Evolutionary conservation across 1,139 yeast genomes (phyloP).

Genomic region (Debaryomyces coudertii): DNA sequence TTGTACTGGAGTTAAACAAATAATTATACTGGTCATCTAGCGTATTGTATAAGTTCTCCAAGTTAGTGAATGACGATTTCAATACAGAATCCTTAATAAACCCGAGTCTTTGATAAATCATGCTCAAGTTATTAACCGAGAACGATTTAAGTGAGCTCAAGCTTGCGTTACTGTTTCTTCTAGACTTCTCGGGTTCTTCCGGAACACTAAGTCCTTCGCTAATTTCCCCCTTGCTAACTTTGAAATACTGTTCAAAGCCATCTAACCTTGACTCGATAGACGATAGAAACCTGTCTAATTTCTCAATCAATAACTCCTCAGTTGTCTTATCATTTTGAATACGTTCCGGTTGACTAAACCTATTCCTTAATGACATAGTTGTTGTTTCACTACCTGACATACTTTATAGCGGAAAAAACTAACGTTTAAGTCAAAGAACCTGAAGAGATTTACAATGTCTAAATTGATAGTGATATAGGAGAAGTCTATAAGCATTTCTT

Average conservation of each 20-base stretch:
- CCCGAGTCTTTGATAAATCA: conserved; percentile 47
- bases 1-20: conserved; percentile 32
- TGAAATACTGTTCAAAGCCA: conserved; percentile 54
- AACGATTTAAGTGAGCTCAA: conserved; percentile 35
- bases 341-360: conserved; percentile 13
- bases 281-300: conserved; percentile 53
- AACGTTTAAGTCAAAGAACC: neutral
- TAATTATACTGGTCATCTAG: conserved; percentile 60
- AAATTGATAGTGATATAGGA: neutral
- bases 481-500: neutral
- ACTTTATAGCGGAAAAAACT: neutral
- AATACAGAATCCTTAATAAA: conserved; percentile 47
- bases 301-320: conserved; percentile 54
- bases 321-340: conserved; percentile 24
- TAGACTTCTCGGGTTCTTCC: conserved; percentile 10
- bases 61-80: conserved; percentile 45
- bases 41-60: conserved; percentile 52
- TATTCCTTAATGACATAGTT: conserved; percentile 16
- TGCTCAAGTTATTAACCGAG: conserved; percentile 38
- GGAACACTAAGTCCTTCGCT: conserved; percentile 11
- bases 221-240: conserved; percentile 28
- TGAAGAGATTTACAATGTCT: neutral
- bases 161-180: conserved; percentile 32
- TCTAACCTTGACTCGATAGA: conserved; percentile 58
- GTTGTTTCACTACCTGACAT: conserved; percentile 2